These are phyloP conservation scores for Dendrostoma leiphaemia DNA, from an alignment of 2,329 filamentous ascomycete genomes.

Conservation along the genomic window DNA sequence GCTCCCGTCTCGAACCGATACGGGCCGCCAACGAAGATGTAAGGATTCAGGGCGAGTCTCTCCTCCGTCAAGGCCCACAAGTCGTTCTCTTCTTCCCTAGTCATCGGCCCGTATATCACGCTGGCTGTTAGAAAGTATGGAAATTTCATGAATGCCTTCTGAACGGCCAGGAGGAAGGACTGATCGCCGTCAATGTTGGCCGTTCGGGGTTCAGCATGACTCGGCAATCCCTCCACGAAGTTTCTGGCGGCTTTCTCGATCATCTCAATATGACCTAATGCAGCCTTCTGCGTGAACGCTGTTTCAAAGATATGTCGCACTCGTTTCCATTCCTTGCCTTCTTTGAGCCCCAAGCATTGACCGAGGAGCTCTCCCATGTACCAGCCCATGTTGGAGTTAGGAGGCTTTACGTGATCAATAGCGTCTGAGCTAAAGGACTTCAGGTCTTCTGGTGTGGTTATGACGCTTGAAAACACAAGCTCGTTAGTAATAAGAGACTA, in stretches of 20 bases:
- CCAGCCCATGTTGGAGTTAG: background rate
- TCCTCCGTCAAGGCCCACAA: background rate
- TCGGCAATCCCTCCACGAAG: background rate
- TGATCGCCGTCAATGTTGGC: background rate
- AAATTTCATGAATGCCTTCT: background rate
- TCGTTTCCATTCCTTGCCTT: background rate
- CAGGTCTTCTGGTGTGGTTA: background rate
- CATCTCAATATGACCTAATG: background rate
- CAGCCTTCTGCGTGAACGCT: background rate
- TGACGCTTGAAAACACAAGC: background rate
- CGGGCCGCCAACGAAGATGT: background rate
- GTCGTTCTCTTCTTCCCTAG: background rate
- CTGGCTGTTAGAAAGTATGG: background rate
- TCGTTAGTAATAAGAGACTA: no score
- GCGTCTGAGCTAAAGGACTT: background rate
- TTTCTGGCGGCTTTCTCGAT: background rate
- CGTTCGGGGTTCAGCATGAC: background rate
- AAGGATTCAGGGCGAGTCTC: background rate
- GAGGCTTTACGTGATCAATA: background rate
- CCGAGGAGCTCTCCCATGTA: background rate
- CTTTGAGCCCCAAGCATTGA: background rate
- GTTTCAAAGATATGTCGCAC: background rate
- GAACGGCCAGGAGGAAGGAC: background rate
- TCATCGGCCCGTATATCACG: constrained; percentile 2
- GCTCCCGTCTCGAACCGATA: background rate